These are phyloP conservation scores for Nepenthes mirabilis DNA, from an alignment of 148 eudicot genomes.

Conservation along the genomic window DNA sequence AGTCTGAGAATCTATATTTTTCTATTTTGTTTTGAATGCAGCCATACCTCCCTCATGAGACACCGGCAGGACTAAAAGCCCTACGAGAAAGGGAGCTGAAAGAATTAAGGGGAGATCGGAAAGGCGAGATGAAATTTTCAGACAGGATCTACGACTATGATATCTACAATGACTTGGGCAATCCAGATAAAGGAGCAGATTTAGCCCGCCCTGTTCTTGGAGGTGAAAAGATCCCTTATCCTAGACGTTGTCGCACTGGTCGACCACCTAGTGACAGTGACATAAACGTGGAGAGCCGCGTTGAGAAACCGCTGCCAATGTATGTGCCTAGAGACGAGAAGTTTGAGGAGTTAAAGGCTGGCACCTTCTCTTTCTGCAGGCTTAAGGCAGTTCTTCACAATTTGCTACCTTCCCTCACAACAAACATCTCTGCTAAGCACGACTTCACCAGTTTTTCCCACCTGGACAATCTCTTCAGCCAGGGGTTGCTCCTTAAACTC, in stretches of 20 bases:
- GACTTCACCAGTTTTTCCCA: slow-evolving; percentile 74
- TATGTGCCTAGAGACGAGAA: slow-evolving; percentile 91
- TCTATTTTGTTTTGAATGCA: slow-evolving; percentile 14
- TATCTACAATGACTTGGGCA: slow-evolving; percentile 81
- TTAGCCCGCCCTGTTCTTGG: slow-evolving; percentile 62
- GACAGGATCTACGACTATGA: slow-evolving; percentile 75
- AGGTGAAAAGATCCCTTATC: slow-evolving; percentile 60
- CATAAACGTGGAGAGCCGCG: slow-evolving; percentile 54
- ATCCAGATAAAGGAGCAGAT: slow-evolving; percentile 60
- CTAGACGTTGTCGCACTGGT: slow-evolving; percentile 93
- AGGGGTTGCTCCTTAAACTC: slow-evolving; percentile 61
- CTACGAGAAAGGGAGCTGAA: slow-evolving; percentile 69
- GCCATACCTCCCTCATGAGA: slow-evolving; percentile 86
- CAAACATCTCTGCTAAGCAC: slow-evolving; percentile 66
- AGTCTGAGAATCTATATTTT: too few species aligned
- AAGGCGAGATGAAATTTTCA: slow-evolving; percentile 55
- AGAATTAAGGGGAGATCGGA: slow-evolving; percentile 72
- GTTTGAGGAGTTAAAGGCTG: slow-evolving; percentile 72
- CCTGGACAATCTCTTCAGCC: slow-evolving; percentile 73
- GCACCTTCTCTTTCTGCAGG: slow-evolving; percentile 68
- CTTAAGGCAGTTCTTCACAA: slow-evolving; percentile 80
- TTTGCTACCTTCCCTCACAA: slow-evolving; percentile 56
- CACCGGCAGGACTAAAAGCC: slow-evolving; percentile 70
- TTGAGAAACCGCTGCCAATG: slow-evolving; percentile 83
- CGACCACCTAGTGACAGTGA: slow-evolving; percentile 66